Evolutionary conservation across 768 basidiomycete species (phyloP), one percentile per base, ranked within the genome.

Genomic region (Fibroporia radiculosa): DNA sequence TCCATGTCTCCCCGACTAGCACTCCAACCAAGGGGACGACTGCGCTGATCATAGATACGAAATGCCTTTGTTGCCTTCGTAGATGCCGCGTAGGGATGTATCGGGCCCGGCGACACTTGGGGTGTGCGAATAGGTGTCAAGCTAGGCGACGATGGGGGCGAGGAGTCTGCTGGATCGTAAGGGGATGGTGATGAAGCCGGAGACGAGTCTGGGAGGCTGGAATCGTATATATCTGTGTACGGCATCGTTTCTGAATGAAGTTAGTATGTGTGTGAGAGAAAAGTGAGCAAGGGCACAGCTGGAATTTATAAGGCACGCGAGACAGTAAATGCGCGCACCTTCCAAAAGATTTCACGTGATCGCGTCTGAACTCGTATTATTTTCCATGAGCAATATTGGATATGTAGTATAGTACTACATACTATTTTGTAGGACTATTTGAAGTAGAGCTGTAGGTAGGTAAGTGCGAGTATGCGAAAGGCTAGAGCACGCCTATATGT

Each of bases 11-110:
- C 51, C 62, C 40, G 14, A 39, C 45, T 24, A 13, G 26, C 54
- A 57, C 63, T 55, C 66, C 34, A 40, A 1, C 28, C 42, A 34
- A 35, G 38, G 4, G 43, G 14, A 1, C 22, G 36, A 18, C 38
- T 10, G 3, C 48, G 42, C 25, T 45, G 70, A 55, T 79, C 74
- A 37, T 75, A 74, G 11, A 66, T 53, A 3, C 70, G 71, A 22
- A 65, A 71, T 3, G 54, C 54, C 53, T 67, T 68, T 23, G 53
- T 63, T 3, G 72, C 68, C 44, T 74, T 76, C 3, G 72, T 71
- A 1, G 80, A 78, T 0, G 71, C 82, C 11, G 83, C 77, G 42
- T 80, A 76, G 0, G 80, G 81, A 52, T 84, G 60, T 12, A 52
- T 14, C 22, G 52, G 44, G 22, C 56, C 57, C 6, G 56, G 54